A percentile compares a stretch with the other conserved stretches of the same genome.
These are phyloP conservation scores for Entrophospora sp. DNA, from an alignment of 192 early-diverging fungal species.

Conservation along the genomic window DNA sequence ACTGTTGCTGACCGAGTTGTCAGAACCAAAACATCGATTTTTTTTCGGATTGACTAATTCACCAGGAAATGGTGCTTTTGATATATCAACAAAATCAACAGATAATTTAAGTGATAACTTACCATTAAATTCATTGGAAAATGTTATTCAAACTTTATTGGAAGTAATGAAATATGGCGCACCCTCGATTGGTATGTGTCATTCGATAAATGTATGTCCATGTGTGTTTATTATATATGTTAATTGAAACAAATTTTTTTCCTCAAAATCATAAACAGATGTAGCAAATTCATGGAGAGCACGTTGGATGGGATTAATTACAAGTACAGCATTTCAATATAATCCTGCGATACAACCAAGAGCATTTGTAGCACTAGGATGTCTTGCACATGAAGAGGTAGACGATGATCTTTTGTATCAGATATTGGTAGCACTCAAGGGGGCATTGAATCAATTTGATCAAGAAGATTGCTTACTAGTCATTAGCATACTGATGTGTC, in stretches of 20 bases:
- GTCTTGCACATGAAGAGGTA: constrained; percentile 78
- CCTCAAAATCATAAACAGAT: constrained; percentile 33
- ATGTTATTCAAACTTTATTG: constrained; percentile 53
- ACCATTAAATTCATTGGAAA: constrained; percentile 39
- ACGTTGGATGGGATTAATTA: constrained; percentile 86
- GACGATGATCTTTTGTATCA: constrained; percentile 93
- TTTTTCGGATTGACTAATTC: constrained; percentile 68
- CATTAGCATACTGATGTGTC: constrained; percentile 78
- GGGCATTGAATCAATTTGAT: constrained; percentile 76
- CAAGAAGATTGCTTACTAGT: constrained; percentile 74
- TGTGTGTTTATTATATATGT: too few species aligned
- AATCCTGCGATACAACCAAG: constrained; percentile 92
- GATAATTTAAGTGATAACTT: constrained; percentile 43
- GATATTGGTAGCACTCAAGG: constrained; percentile 80
- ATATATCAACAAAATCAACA: constrained; percentile 46
- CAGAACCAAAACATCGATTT: constrained; percentile 68
- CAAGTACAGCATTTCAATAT: constrained; percentile 88
- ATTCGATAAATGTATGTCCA: too few species aligned
- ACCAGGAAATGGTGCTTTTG: constrained; percentile 60
- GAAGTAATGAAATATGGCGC: constrained; percentile 61
- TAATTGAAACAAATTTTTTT: background rate
- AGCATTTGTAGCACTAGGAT: constrained; percentile 85
- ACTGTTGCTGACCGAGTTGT: constrained; percentile 62
- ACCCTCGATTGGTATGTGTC: constrained; percentile 46
- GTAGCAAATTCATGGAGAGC: constrained; percentile 77